Conservation (phyloP, 176 grass and related monocot species). For the Juncus inflexus region DNA sequence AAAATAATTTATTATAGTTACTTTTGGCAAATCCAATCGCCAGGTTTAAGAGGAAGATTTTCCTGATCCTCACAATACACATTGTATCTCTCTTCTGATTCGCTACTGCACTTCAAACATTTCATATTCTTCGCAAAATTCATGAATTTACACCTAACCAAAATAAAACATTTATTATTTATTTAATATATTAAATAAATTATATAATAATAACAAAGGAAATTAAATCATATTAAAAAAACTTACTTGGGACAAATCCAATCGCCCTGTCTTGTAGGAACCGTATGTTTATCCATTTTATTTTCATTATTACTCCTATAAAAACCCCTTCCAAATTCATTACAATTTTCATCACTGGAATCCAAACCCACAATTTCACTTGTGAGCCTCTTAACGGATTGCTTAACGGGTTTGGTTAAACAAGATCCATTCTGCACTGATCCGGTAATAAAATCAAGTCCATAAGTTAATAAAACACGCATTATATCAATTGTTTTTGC, state of each 20-base stretch:
- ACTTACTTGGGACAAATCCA: conserved; percentile 91
- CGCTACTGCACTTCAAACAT: conserved; percentile 83
- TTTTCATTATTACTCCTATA: conserved; percentile 11
- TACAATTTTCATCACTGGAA: conserved; percentile 28
- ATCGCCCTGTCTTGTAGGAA: conserved; percentile 79
- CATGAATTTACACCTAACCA: conserved; percentile 82
- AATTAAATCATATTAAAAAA: conserved; percentile 6
- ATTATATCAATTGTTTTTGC: conserved; percentile 90
- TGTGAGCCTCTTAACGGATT: conserved; percentile 71
- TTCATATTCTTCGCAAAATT: conserved; percentile 94
- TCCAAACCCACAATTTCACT: conserved; percentile 53
- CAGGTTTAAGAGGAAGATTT: conserved; percentile 88
- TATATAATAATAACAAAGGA: neutral
- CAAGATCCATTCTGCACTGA: conserved; percentile 69
- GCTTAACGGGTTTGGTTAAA: conserved; percentile 53
- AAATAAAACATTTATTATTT: conserved; percentile 2
- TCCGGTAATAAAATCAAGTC: conserved; percentile 57
- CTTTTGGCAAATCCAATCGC: conserved; percentile 96
- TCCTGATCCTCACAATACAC: conserved; percentile 66
- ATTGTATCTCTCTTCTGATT: conserved; percentile 67
- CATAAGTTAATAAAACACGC: conserved; percentile 78
- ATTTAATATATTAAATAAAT: neutral
- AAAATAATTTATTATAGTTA: neutral
- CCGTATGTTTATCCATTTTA: conserved; percentile 34
- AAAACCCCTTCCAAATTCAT: conserved; percentile 19